phyloP scores from a whole-genome alignment of 257 asterid species.

The Lantana camara region DNA sequence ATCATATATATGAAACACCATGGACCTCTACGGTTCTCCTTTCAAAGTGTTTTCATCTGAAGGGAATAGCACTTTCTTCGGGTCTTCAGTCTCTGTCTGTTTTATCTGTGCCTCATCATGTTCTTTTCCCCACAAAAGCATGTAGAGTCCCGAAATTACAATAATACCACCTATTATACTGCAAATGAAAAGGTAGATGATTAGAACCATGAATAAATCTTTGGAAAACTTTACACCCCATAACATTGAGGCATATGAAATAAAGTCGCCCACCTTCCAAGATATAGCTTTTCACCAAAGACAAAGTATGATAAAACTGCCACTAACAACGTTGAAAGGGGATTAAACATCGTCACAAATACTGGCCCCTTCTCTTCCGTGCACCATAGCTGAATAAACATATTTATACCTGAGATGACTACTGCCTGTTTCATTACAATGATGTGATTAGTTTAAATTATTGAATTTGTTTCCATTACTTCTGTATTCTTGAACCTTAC shows the following conservation, averaged over 20 bases:
- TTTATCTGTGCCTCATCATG: conserved; percentile 39
- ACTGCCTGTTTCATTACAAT: conserved; percentile 50
- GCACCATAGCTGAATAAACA: conserved; percentile 66
- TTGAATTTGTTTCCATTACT: not conserved
- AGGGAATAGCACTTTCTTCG: conserved; percentile 24
- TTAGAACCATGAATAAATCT: conserved; percentile 3
- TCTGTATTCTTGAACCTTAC: conserved; percentile 34
- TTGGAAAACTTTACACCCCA: not conserved
- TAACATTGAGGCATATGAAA: not conserved
- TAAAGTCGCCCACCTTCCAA: conserved; percentile 56
- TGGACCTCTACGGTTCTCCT: conserved; percentile 33
- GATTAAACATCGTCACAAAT: conserved; percentile 77
- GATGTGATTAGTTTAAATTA: conserved; percentile 1
- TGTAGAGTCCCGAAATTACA: conserved; percentile 61
- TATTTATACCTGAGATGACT: conserved; percentile 59
- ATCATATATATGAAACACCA: not conserved
- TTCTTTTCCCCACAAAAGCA: conserved; percentile 83
- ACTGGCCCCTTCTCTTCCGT: conserved; percentile 75
- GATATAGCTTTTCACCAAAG: conserved; percentile 65
- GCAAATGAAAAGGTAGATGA: conserved; percentile 23
- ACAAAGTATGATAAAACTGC: conserved; percentile 58
- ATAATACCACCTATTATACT: conserved; percentile 66
- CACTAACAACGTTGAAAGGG: conserved; percentile 61
- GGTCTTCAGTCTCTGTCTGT: conserved; percentile 38
- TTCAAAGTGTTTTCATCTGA: conserved; percentile 29